Percentiles rank a stretch among this genome's conserved stretches.
These are phyloP conservation scores for Luzula sylvatica DNA, from an alignment of 176 grass and related monocot species.

Conservation along the genomic window DNA sequence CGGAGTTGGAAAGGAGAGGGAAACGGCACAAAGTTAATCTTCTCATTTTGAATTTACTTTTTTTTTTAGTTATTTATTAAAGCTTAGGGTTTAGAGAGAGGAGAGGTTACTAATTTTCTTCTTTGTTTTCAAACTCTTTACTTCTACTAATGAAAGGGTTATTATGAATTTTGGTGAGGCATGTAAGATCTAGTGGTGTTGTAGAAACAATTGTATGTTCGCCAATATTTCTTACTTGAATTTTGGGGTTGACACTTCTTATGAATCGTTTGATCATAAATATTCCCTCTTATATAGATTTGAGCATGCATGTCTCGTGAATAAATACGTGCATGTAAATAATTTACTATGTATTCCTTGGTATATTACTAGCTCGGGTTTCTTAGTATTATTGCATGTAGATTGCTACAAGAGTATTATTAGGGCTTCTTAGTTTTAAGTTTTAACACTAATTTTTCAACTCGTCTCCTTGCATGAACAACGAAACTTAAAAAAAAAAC, in stretches of 20 bases:
- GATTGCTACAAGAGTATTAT: too few relatives aligned
- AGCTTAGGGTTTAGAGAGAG: background rate
- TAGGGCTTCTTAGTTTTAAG: too few relatives aligned
- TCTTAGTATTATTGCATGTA: too few relatives aligned
- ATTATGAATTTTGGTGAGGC: constrained; percentile 5
- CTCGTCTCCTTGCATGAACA: too few relatives aligned
- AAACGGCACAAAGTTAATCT: constrained; percentile 11
- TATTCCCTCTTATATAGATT: too few relatives aligned
- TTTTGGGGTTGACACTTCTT: constrained; percentile 21
- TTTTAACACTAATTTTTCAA: too few relatives aligned
- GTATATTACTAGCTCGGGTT: too few relatives aligned
- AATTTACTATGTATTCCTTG: too few relatives aligned
- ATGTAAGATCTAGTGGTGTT: constrained; percentile 14
- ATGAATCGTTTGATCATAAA: too few relatives aligned
- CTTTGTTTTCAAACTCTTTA: background rate
- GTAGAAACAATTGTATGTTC: background rate
- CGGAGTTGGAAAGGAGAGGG: background rate
- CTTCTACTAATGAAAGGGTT: constrained; percentile 13
- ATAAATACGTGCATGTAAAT: too few relatives aligned
- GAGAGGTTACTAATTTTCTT: constrained; percentile 25
- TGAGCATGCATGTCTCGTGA: too few relatives aligned
- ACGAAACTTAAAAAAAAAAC: too few relatives aligned
- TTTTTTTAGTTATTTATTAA: background rate
- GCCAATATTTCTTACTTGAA: constrained; percentile 20
- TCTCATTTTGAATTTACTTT: constrained; percentile 5